Conservation (phyloP, 805 yeast genomes). For the Wickerhamiella hasegawae region DNA sequence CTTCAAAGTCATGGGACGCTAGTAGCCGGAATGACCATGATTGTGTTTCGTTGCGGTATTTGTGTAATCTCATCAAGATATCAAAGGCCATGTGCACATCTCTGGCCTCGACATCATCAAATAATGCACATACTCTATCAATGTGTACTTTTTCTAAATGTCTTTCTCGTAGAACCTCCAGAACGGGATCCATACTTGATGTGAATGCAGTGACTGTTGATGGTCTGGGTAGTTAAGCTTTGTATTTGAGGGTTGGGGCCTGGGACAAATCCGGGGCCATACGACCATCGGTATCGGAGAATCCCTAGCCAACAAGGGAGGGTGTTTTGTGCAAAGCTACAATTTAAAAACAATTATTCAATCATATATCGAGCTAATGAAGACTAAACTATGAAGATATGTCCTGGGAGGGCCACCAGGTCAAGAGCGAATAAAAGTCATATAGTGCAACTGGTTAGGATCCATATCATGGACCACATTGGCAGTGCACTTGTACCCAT, state of each 20-base stretch:
- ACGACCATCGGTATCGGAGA: no score
- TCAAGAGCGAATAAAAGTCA: conserved; percentile 2
- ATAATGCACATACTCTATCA: conserved; percentile 7
- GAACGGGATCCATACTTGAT: conserved; percentile 7
- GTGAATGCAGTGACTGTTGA: neutral
- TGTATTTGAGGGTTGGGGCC: neutral
- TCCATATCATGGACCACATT: conserved; percentile 11
- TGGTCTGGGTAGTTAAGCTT: neutral
- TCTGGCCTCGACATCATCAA: conserved; percentile 6
- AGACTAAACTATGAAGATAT: neutral
- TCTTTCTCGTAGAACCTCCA: conserved; percentile 6
- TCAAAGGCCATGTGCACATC: conserved; percentile 6
- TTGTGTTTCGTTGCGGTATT: conserved; percentile 16
- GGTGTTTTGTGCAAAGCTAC: neutral
- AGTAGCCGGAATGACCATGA: conserved; percentile 19
- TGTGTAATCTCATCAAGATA: conserved; percentile 2
- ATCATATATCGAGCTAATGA: no score
- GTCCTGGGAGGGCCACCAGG: neutral
- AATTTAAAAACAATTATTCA: no score
- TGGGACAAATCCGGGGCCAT: neutral
- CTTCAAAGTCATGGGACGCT: conserved; percentile 15
- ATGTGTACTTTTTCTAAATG: conserved; percentile 5
- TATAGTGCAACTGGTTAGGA: conserved; percentile 4
- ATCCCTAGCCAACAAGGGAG: no score
- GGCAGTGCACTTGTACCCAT: conserved; percentile 10